A percentile compares a stretch with the other conserved stretches of the same genome.
phyloP scores from a whole-genome alignment of 2,329 filamentous ascomycete species.

The Phaeoacremonium minimum region DNA sequence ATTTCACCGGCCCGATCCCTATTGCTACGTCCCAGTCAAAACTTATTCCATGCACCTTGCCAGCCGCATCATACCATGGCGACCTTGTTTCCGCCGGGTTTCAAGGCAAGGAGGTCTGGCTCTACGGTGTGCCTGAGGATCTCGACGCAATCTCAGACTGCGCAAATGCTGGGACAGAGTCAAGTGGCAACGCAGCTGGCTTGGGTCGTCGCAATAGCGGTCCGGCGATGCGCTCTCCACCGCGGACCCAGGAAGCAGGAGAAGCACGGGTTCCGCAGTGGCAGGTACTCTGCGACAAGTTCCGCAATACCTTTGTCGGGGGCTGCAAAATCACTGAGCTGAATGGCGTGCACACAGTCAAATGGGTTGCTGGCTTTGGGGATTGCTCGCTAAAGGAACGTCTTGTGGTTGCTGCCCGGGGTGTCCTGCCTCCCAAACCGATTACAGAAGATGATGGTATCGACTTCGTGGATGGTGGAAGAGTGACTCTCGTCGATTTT shows the following conservation, averaged over 20 bases:
- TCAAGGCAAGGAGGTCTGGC: slow-evolving; percentile 67
- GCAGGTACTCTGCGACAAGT: slow-evolving; percentile 64
- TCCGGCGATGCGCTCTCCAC: slow-evolving; percentile 32
- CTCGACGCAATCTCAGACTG: slow-evolving; percentile 56
- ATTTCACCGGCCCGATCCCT: slow-evolving; percentile 69
- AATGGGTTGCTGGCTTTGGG: slow-evolving; percentile 62
- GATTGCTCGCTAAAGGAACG: slow-evolving; percentile 45
- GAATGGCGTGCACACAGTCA: slow-evolving; percentile 61
- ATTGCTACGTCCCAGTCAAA: slow-evolving; percentile 47
- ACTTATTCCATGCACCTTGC: slow-evolving; percentile 63
- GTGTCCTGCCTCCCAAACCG: slow-evolving; percentile 54
- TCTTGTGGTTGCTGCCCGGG: slow-evolving; percentile 68
- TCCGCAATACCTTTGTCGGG: slow-evolving; percentile 65
- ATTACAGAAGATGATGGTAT: slow-evolving; percentile 66
- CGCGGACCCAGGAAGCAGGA: slow-evolving; percentile 27
- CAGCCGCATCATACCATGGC: slow-evolving; percentile 63
- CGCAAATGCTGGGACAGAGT: slow-evolving; percentile 21
- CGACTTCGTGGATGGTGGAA: slow-evolving; percentile 74
- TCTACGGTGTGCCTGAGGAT: slow-evolving; percentile 74
- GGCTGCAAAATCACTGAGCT: slow-evolving; percentile 64
- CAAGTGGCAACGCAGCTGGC: slow-evolving; percentile 15
- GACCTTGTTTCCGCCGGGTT: slow-evolving; percentile 73
- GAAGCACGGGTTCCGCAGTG: slow-evolving; percentile 53
- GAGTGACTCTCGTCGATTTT: slow-evolving; percentile 71
- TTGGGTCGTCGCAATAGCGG: slow-evolving; percentile 35